Conservation (phyloP, 2,329 filamentous ascomycete species). For the Stagonosporopsis chrysanthemi region DNA sequence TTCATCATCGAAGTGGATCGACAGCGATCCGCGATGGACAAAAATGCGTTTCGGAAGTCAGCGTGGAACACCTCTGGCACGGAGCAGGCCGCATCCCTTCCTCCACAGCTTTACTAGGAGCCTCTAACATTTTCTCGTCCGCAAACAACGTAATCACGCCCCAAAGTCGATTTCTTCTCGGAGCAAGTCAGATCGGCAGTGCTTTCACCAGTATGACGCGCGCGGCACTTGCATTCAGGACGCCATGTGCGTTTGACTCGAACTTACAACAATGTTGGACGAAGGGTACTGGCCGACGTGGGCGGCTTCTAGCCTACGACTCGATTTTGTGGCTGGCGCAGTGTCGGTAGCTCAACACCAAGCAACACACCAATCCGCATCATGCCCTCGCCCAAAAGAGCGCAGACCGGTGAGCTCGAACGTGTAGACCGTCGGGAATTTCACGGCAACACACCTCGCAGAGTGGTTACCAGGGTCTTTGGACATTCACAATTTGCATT, state of each 20-base stretch:
- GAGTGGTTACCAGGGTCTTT: background rate
- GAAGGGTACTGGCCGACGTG: background rate
- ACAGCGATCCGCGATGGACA: background rate
- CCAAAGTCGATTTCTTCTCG: constrained; percentile 3
- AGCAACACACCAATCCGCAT: constrained; percentile 16
- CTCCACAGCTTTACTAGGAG: background rate
- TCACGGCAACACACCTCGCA: constrained; percentile 2
- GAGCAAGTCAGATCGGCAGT: constrained; percentile 11
- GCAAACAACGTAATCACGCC: constrained; percentile 3
- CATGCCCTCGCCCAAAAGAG: constrained; percentile 2
- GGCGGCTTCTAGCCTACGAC: constrained; percentile 12
- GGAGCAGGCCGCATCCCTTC: constrained; percentile 7
- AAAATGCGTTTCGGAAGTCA: constrained; percentile 10
- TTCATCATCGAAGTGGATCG: background rate
- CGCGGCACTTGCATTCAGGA: background rate
- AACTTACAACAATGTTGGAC: background rate
- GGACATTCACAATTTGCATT: constrained; percentile 1
- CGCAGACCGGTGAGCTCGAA: constrained; percentile 6
- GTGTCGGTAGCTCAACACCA: constrained; percentile 1
- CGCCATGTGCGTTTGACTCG: constrained; percentile 5
- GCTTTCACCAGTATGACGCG: constrained; percentile 2
- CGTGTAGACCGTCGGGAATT: background rate
- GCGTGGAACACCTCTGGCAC: constrained; percentile 8
- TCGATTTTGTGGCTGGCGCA: constrained; percentile 18
- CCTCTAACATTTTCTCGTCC: constrained; percentile 6